Conservation (phyloP, 2,329 filamentous ascomycete genomes). For the Pseudogymnoascus sp. region DNA sequence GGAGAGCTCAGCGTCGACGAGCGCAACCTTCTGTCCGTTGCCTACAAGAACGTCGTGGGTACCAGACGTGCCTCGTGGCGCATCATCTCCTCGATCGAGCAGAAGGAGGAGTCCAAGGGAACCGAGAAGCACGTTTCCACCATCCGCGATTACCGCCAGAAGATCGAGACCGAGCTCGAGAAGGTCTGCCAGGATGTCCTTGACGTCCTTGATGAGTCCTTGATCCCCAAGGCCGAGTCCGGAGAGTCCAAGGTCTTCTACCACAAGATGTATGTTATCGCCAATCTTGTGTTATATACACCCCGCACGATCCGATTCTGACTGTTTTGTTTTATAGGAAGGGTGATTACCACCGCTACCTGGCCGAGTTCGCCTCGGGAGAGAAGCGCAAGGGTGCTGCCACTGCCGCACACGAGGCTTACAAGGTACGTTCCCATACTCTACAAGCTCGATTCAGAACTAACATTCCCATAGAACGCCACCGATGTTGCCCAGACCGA, state of each 20-base stretch:
- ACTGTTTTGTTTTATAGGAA: conserved; percentile 57
- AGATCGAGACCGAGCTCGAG: conserved; percentile 94
- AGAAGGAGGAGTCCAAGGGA: conserved; percentile 99
- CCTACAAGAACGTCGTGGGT: conserved; percentile 99
- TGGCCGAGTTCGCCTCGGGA: conserved; percentile 91
- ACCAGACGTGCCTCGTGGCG: conserved; percentile 95
- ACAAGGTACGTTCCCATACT: conserved; percentile 55
- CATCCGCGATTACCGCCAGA: conserved; percentile 97
- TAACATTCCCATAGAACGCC: conserved; percentile 46
- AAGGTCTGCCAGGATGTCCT: conserved; percentile 98
- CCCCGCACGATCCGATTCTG: conserved; percentile 10
- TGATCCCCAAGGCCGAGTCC: conserved; percentile 88
- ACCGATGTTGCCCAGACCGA: conserved; percentile 87
- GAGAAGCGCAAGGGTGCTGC: conserved; percentile 94
- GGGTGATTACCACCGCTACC: conserved; percentile 99
- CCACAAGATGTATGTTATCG: conserved; percentile 83
- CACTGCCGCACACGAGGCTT: conserved; percentile 91
- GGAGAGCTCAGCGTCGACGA: conserved; percentile 82
- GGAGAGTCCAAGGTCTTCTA: conserved; percentile 99
- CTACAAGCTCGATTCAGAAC: too few species aligned
- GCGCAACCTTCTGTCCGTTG: conserved; percentile 93
- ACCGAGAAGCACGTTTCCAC: conserved; percentile 82
- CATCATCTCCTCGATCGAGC: conserved; percentile 97
- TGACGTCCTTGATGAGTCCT: conserved; percentile 85
- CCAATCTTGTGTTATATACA: background rate